Percentiles rank a stretch among this genome's conserved stretches.
Conservation (phyloP, 257 asterid genomes). For the Nicotiana noctiflora region DNA sequence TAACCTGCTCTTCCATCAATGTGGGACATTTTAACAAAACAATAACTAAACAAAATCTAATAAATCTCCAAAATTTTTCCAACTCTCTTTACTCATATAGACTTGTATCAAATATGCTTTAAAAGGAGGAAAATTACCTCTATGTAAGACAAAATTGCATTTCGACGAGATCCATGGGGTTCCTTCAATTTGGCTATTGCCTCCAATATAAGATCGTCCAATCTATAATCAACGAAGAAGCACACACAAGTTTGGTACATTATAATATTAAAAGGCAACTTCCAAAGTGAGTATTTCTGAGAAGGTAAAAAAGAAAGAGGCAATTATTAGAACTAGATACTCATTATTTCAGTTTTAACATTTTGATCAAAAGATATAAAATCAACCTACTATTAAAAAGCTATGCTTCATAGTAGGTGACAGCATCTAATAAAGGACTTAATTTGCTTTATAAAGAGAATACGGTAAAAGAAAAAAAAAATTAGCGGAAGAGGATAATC, state of each 20-base stretch:
- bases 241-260: background rate
- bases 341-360: background rate
- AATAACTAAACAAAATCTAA: background rate
- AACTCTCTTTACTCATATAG: background rate
- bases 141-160: slow-evolving; percentile 54
- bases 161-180: slow-evolving; percentile 81
- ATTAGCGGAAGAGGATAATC: background rate
- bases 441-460: background rate
- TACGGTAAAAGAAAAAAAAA: background rate
- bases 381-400: background rate
- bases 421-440: background rate
- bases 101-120: background rate
- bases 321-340: background rate
- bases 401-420: background rate
- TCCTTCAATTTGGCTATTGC: slow-evolving; percentile 81
- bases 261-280: background rate
- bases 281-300: background rate
- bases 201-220: slow-evolving; percentile 77
- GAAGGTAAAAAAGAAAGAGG: background rate
- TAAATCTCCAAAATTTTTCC: background rate
- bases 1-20: background rate
- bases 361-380: background rate
- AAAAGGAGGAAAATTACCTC: slow-evolving; percentile 41
- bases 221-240: slow-evolving; percentile 36
- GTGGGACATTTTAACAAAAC: background rate